These are phyloP conservation scores for Oryza glaberrima DNA, from an alignment of 176 grass and related monocot genomes.

Conservation along the genomic window DNA sequence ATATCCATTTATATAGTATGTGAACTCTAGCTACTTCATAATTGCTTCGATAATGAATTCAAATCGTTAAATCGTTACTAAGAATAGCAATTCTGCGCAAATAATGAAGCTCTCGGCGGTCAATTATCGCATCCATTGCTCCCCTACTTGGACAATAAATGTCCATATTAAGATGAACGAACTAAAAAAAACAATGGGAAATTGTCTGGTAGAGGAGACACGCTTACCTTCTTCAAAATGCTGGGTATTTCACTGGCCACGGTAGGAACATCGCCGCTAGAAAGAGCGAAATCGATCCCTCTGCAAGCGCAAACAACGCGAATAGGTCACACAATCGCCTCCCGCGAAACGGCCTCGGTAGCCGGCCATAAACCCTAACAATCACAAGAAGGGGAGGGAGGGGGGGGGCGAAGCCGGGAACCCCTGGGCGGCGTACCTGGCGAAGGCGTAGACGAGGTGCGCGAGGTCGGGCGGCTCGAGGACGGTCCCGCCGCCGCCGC, in stretches of 20 bases:
- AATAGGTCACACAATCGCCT: neutral
- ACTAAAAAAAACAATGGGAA: neutral
- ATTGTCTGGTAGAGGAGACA: neutral
- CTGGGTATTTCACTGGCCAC: slow-evolving; percentile 58
- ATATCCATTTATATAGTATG: neutral
- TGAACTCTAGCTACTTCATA: neutral
- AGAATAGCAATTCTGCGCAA: neutral
- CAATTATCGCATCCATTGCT: neutral
- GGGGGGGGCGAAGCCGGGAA: no score
- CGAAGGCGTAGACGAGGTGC: slow-evolving; percentile 46
- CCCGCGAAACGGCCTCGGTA: neutral
- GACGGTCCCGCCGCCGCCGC: slow-evolving; percentile 4
- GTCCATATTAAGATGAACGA: neutral
- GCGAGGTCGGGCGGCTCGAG: slow-evolving; percentile 20
- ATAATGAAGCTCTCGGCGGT: slow-evolving; percentile 6
- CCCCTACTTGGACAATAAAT: neutral
- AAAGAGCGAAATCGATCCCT: slow-evolving; percentile 88
- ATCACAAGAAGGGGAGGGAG: neutral
- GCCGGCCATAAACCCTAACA: slow-evolving; percentile 43
- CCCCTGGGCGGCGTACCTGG: slow-evolving; percentile 33
- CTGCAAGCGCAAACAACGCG: slow-evolving; percentile 48
- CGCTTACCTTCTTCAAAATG: slow-evolving; percentile 67
- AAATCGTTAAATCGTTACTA: neutral
- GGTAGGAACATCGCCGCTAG: slow-evolving; percentile 60
- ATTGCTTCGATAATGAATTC: neutral